Percentiles rank a stretch among this genome's conserved stretches.
These are phyloP conservation scores for Rosa chinensis DNA, from an alignment of 306 rosid genomes.

Conservation along the genomic window DNA sequence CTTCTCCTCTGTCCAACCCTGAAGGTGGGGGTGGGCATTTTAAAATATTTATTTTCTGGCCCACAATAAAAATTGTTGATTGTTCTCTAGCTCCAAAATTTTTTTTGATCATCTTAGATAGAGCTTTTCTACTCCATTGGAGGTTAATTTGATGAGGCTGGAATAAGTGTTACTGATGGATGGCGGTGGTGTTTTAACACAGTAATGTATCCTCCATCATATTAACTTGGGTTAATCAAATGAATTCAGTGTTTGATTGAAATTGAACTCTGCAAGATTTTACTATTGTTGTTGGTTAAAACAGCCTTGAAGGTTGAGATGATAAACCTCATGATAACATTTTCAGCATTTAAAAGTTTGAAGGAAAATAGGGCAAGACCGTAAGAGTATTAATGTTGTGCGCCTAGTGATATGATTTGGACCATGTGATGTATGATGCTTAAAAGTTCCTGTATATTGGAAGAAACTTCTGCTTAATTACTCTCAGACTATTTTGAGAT, in stretches of 20 bases:
- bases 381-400: not conserved
- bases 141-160: not conserved
- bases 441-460: not conserved
- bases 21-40: not conserved
- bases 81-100: not conserved
- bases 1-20: not conserved
- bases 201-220: not conserved
- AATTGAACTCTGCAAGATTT: not conserved
- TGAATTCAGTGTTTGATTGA: not conserved
- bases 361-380: not conserved
- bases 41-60: no score
- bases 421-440: not conserved
- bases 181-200: not conserved
- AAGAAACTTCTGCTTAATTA: not conserved
- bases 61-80: not conserved
- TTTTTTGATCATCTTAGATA: not conserved
- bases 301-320: not conserved
- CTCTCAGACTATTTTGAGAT: not conserved
- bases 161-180: not conserved
- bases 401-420: not conserved
- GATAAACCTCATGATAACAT: not conserved
- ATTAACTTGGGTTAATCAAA: not conserved
- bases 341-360: not conserved
- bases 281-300: not conserved
- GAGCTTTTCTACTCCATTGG: not conserved